These are phyloP conservation scores for Cystofilobasidium ferigula DNA, from an alignment of 768 basidiomycete genomes.

Conservation along the genomic window DNA sequence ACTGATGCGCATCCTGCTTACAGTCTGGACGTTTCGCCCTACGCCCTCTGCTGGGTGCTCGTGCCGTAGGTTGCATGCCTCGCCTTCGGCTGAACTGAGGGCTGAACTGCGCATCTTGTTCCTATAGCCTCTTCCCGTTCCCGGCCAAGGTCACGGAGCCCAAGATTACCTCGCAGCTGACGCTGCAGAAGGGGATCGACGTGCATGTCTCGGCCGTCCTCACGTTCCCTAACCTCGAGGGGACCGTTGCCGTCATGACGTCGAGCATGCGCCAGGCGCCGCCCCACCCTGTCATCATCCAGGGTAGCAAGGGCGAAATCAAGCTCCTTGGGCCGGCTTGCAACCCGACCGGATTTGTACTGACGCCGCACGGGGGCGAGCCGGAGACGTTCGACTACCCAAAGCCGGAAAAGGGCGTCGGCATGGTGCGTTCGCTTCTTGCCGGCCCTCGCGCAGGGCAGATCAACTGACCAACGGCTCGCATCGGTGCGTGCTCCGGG, in stretches of 20 bases:
- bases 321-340: slow-evolving; percentile 1
- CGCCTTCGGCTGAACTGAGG: not conserved
- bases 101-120: not conserved
- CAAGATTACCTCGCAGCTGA: slow-evolving; percentile 16
- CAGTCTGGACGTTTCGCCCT: not conserved
- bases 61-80: not conserved
- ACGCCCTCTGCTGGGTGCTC: slow-evolving; percentile 1
- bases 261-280: not conserved
- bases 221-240: slow-evolving; percentile 4
- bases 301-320: slow-evolving; percentile 14
- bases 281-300: not conserved
- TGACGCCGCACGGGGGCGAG: slow-evolving; percentile 3
- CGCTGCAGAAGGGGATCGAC: slow-evolving; percentile 8
- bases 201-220: slow-evolving; percentile 13
- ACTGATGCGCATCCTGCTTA: not conserved
- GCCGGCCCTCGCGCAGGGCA: not conserved
- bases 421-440: slow-evolving; percentile 11
- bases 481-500: not conserved
- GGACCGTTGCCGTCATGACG: slow-evolving; percentile 6
- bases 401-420: slow-evolving; percentile 3
- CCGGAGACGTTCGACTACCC: slow-evolving; percentile 7
- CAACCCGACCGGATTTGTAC: slow-evolving; percentile 7
- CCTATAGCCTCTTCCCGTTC: slow-evolving; percentile 16
- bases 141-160: slow-evolving; percentile 1
- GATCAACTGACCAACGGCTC: not conserved